Conservation (phyloP, 495 filamentous ascomycete species). For the Letharia lupina region DNA sequence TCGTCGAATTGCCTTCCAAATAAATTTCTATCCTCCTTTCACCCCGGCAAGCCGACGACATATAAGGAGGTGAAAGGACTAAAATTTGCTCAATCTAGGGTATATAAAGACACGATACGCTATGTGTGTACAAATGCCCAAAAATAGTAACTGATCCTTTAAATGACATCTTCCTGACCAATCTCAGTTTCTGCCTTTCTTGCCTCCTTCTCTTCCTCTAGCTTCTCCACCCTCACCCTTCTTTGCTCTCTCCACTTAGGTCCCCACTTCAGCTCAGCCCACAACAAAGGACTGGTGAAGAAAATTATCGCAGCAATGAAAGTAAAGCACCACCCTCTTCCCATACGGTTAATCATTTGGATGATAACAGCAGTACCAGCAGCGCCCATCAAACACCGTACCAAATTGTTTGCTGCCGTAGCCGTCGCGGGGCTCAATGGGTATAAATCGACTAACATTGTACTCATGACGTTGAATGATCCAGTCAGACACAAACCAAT, state of each 20-base stretch:
- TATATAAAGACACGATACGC: too few species aligned
- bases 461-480: constrained; percentile 48
- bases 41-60: neutral
- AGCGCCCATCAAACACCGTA: constrained; percentile 57
- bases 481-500: constrained; percentile 49
- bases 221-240: constrained; percentile 15
- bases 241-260: constrained; percentile 39
- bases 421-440: constrained; percentile 51
- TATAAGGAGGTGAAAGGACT: neutral
- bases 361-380: constrained; percentile 50
- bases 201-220: constrained; percentile 11
- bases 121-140: too few species aligned
- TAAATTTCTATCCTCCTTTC: neutral
- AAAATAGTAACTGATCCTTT: neutral
- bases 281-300: constrained; percentile 32
- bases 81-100: too few species aligned
- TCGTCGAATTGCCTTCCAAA: too few species aligned
- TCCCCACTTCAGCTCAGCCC: constrained; percentile 38
- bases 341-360: constrained; percentile 53
- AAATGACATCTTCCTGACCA: neutral
- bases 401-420: constrained; percentile 62
- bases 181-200: constrained; percentile 2
- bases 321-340: constrained; percentile 51
- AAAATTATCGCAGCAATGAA: constrained; percentile 45
- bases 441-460: constrained; percentile 58